Conservation (phyloP, 345 rosid species). For the Euphorbia peplus region DNA sequence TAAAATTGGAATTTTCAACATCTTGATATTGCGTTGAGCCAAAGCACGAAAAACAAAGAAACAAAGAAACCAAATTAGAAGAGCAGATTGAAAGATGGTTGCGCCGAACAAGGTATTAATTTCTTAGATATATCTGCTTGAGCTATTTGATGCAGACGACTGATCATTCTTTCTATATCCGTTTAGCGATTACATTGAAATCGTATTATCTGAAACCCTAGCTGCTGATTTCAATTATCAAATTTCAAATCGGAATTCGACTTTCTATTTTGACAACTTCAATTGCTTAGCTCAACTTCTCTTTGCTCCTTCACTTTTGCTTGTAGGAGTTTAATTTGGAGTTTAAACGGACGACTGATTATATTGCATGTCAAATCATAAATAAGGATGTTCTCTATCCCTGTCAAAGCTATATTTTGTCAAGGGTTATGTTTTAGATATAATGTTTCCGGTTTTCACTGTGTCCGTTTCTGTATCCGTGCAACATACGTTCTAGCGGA, state of each 20-base stretch:
- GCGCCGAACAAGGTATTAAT: slow-evolving; percentile 6
- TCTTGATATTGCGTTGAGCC: background rate
- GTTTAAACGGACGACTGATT: background rate
- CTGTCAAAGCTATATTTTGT: too few relatives aligned
- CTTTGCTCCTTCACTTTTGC: background rate
- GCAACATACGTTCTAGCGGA: background rate
- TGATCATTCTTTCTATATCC: too few relatives aligned
- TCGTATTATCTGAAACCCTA: background rate
- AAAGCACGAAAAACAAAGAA: too few relatives aligned
- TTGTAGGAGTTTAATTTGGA: background rate
- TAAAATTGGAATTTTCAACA: too few relatives aligned
- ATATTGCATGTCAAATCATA: background rate
- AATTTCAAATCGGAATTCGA: background rate
- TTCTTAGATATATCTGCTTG: background rate
- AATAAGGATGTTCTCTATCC: background rate
- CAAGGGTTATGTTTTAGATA: too few relatives aligned
- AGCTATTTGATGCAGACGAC: background rate
- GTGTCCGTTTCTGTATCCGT: too few relatives aligned
- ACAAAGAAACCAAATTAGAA: too few relatives aligned
- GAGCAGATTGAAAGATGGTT: slow-evolving; percentile 6
- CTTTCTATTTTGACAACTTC: background rate
- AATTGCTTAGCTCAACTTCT: background rate
- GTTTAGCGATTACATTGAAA: background rate
- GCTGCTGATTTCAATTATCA: background rate
- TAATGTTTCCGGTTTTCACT: too few relatives aligned